phyloP scores from a whole-genome alignment of 352 stramenopile species.

The Pythium scleroteichum region DNA sequence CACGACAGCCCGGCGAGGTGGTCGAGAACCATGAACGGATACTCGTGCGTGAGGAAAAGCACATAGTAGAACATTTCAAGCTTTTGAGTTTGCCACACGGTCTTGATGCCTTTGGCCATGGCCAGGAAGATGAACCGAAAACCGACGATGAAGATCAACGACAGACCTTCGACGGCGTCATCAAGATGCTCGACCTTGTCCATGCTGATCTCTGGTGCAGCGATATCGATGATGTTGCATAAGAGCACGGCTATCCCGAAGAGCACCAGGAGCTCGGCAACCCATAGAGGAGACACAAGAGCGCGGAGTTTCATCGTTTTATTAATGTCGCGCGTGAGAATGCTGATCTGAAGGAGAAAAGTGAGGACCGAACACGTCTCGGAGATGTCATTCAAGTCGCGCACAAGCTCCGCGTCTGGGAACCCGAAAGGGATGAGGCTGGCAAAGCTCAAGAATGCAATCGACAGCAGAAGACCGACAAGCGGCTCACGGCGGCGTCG shows the following conservation, averaged over 20 bases:
- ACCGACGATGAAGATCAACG: conserved; percentile 21
- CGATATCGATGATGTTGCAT: conserved; percentile 16
- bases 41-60: conserved; percentile 21
- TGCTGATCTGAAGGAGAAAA: conserved; percentile 31
- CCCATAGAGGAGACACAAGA: not conserved
- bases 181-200: conserved; percentile 8
- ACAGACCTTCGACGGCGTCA: conserved; percentile 8
- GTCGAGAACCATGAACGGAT: conserved; percentile 15
- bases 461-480: conserved; percentile 18
- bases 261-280: conserved; percentile 15
- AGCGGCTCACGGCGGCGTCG: conserved; percentile 15
- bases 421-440: conserved; percentile 29
- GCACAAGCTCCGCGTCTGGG: conserved; percentile 24
- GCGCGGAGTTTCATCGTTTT: conserved; percentile 20
- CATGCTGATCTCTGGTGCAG: not conserved
- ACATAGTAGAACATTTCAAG: conserved; percentile 20
- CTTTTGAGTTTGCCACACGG: conserved; percentile 4
- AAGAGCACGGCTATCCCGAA: conserved; percentile 12
- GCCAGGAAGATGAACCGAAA: conserved; percentile 26
- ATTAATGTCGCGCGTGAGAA: conserved; percentile 28
- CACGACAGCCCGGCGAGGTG: conserved; percentile 5
- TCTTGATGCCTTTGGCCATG: conserved; percentile 8
- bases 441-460: conserved; percentile 27
- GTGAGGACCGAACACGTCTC: conserved; percentile 27
- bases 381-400: conserved; percentile 28